These are phyloP conservation scores for Agaricus sinodeliciosus DNA, from an alignment of 768 basidiomycete genomes.

Conservation along the genomic window DNA sequence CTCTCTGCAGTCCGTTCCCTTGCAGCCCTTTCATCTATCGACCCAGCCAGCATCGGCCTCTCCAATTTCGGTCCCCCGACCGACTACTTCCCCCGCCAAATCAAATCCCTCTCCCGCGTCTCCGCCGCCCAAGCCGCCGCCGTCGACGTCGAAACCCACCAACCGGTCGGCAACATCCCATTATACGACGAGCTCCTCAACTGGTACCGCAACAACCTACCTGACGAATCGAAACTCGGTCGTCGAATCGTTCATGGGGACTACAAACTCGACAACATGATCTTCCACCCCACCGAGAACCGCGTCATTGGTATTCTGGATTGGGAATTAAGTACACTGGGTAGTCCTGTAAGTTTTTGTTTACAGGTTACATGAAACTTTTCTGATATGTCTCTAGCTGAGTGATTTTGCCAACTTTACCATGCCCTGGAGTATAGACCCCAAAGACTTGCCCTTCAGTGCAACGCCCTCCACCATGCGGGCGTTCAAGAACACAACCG, in stretches of 20 bases:
- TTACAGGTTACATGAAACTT: background rate
- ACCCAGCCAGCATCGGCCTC: conserved; percentile 62
- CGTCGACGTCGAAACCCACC: conserved; percentile 56
- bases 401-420: conserved; percentile 91
- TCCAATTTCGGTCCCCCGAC: conserved; percentile 63
- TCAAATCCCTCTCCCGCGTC: conserved; percentile 79
- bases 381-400: conserved; percentile 34
- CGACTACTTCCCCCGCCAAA: conserved; percentile 90
- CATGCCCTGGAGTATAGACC: conserved; percentile 69
- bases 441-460: conserved; percentile 27
- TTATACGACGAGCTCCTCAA: conserved; percentile 60
- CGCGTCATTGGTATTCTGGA: conserved; percentile 92
- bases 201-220: conserved; percentile 74
- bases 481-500: conserved; percentile 58
- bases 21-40: conserved; percentile 57
- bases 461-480: conserved; percentile 23
- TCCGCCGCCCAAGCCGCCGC: conserved; percentile 72
- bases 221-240: conserved; percentile 70
- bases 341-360: conserved; percentile 62
- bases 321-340: conserved; percentile 96
- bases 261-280: conserved; percentile 95
- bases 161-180: conserved; percentile 65
- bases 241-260: conserved; percentile 94
- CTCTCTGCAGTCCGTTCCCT: conserved; percentile 68
- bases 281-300: conserved; percentile 91